Evolutionary conservation across 768 basidiomycete species (phyloP), one percentile per base, ranked within the genome.

Genomic region (Tylopilus vinaceipallidus): DNA sequence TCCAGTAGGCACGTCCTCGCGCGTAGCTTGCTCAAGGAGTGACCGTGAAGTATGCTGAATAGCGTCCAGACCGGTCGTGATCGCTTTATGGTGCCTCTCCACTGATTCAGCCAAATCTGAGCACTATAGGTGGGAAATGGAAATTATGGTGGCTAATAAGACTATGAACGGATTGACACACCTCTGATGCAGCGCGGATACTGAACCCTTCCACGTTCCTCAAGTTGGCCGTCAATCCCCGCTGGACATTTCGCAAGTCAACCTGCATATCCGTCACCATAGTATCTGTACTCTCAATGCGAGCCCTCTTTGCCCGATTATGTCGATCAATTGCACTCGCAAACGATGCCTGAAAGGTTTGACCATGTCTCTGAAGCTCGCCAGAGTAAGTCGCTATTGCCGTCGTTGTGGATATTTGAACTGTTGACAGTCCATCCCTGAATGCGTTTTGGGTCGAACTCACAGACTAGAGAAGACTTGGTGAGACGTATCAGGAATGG

Each of bases 1-100:
- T 6, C 91, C 91, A 13, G 84, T 88, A 2, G 86, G 70, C 19
- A 70, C 62, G 59, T 92, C 91, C 47, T 82, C 80, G 48, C 71
- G 77, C 8, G 78, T 72, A 9, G 83, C 88, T 47, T 82, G 73
- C 24, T 82, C 77, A 7, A 75, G 62, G 19, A 91, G 68, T 13
- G 72, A 67, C 26, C 75, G 71, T 3, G 77, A 77, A 2, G 78
- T 77, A 19, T 75, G 70, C 37, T 78, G 77, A 19, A 88, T 64
- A 5, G 72, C 64, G 5, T 73, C 60, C 6, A 92, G 63, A 26
- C 79, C 73, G 11, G 66, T 65, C 10, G 65, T 64, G 2, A 78
- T 70, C 16, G 69, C 60, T 23, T 66, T 70, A 53, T 75, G 68
- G 59, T 81, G 83, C 12, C 65, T 63, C 26, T 78, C 73, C 32